Conservation (phyloP, 345 rosid genomes). For the Balakata baccata region DNA sequence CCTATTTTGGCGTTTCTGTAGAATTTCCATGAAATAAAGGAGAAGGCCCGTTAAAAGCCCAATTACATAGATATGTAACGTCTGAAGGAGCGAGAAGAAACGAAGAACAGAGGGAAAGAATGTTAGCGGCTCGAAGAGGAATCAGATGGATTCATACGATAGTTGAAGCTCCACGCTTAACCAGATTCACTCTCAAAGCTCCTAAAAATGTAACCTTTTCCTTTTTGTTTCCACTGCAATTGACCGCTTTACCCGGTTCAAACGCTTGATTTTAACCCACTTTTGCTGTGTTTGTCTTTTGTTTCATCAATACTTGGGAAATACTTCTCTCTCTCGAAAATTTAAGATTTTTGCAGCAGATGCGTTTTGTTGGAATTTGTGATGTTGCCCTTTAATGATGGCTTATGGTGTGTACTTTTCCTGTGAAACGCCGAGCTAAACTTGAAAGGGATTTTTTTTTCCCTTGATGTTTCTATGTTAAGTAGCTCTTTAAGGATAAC, state of each 20-base stretch:
- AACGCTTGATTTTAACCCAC: too few species aligned
- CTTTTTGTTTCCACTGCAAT: background rate
- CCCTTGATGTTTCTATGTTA: too few species aligned
- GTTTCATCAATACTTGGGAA: background rate
- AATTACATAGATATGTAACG: too few species aligned
- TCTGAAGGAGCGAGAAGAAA: background rate
- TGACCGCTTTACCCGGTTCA: too few species aligned
- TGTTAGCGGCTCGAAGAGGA: conserved; percentile 11
- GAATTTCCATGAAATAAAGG: too few species aligned
- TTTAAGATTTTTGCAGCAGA: background rate
- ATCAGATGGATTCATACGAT: conserved; percentile 18
- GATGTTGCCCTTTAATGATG: background rate
- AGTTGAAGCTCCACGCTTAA: conserved; percentile 23
- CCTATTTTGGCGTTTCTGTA: too few species aligned
- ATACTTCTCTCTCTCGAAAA: background rate
- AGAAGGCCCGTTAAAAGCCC: too few species aligned
- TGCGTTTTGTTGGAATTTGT: background rate
- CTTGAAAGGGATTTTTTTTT: background rate
- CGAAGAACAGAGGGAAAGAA: background rate
- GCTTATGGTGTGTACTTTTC: background rate
- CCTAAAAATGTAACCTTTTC: conserved; percentile 54
- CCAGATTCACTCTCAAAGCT: conserved; percentile 34
- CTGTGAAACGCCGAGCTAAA: background rate
- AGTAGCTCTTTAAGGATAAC: too few species aligned
- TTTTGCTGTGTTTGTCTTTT: background rate